Conservation (phyloP, 148 eudicot species). For the Amaranthus palmeri region DNA sequence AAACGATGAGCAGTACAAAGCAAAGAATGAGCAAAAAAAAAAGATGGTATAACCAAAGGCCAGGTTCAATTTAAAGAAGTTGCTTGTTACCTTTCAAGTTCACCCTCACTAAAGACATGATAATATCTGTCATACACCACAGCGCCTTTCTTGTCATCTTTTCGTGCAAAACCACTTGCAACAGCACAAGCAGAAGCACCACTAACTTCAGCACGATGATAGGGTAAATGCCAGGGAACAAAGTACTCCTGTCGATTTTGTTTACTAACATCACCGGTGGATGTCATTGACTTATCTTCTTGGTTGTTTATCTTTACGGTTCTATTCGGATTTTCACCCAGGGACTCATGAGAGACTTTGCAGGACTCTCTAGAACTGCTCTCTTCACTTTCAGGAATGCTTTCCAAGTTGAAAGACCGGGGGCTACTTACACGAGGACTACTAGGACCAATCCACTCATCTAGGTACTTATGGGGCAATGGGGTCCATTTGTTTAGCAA, state of each 20-base stretch:
- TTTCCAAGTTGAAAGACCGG: slow-evolving; percentile 44
- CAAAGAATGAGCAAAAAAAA: neutral
- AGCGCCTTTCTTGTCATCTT: slow-evolving; percentile 94
- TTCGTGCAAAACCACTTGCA: slow-evolving; percentile 77
- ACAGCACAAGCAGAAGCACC: slow-evolving; percentile 83
- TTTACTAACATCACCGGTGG: slow-evolving; percentile 17
- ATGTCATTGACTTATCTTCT: slow-evolving; percentile 20
- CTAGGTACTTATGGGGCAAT: slow-evolving; percentile 57
- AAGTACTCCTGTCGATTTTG: slow-evolving; percentile 78
- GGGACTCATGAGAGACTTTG: slow-evolving; percentile 26
- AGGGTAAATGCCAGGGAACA: slow-evolving; percentile 98
- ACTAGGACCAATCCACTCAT: slow-evolving; percentile 92
- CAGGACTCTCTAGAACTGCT: slow-evolving; percentile 21
- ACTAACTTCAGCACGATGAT: slow-evolving; percentile 91
- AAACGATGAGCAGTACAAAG: neutral
- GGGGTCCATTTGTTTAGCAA: slow-evolving; percentile 93
- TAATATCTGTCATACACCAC: slow-evolving; percentile 92
- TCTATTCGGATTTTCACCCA: slow-evolving; percentile 20
- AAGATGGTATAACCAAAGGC: neutral
- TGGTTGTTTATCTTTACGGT: slow-evolving; percentile 13
- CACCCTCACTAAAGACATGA: slow-evolving; percentile 95
- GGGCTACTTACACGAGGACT: slow-evolving; percentile 60
- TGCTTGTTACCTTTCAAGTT: slow-evolving; percentile 74
- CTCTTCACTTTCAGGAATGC: slow-evolving; percentile 82
- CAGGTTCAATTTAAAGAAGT: neutral